Base-by-base conservation (phyloP, 1,284 basidiomycete species). In the Tilletia indica region DNA sequence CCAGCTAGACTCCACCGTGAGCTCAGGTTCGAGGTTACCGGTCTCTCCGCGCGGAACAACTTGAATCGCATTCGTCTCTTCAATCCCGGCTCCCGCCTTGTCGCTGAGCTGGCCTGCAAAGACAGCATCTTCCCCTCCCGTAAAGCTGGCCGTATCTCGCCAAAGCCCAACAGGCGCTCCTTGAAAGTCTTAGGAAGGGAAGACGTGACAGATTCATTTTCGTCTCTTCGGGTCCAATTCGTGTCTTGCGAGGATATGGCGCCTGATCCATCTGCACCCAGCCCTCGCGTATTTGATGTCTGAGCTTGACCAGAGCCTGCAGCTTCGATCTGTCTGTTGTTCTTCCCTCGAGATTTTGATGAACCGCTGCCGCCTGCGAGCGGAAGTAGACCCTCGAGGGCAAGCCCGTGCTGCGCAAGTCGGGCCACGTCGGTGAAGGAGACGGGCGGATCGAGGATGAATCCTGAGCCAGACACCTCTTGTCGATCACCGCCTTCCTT, bases 381-480 rank as follows among this genome's bases (percentile, higher is more conserved):
- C 4, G 61, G 61, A 14, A 64, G 61, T 3, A 64, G 31, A 42
- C 36, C 36, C 61, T 64, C 61, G 34, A 64, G 36, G 19, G 61
- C 61, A 19, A 64, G 61, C 12, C 61, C 61, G 36, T 64, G 38
- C 14, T 64, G 61, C 9, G 61, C 61, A 3, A 64, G 61, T 39
- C 61, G 34, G 19, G 61, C 61, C 8, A 64, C 19, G 14, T 64
- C 61, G 34, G 61, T 39, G 34, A 64, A 38, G 3, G 61, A 64
- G 9, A 64, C n/a, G 36, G 61, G 36, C 19, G 61, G 36, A 14
- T 38, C 34, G 36, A 38, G 36, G 36, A n/a, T 19, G 14, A 38
- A 64, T 34, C 34, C 61, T 39, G 42, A 45, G 42, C 42, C 42
- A 45, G 42, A 8, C 6, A 9, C 42, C 6, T 45, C 42, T 19